phyloP scores from a whole-genome alignment of 1,284 basidiomycete genomes.

The Cryptococcus sp. region DNA sequence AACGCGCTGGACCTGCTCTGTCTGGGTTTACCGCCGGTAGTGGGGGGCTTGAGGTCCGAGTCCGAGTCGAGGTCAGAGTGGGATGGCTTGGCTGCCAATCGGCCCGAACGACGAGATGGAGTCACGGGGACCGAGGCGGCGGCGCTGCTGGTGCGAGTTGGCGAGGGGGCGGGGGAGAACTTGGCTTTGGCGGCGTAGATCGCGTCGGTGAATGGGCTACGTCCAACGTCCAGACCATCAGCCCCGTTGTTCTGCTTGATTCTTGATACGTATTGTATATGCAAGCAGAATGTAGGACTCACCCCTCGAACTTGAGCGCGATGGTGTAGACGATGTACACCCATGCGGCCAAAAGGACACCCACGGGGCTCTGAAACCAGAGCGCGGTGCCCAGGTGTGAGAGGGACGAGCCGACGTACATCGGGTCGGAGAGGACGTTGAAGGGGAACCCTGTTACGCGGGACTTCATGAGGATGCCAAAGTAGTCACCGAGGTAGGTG shows the following conservation, averaged over 20 bases:
- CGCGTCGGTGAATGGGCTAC: conserved; percentile 54
- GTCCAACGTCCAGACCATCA: conserved; percentile 7
- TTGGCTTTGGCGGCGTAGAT: conserved; percentile 49
- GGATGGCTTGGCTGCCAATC: conserved; percentile 26
- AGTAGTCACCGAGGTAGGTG: conserved; percentile 95
- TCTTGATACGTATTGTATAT: no score
- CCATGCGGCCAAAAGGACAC: conserved; percentile 71
- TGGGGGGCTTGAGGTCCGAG: conserved; percentile 15
- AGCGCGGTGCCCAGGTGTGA: conserved; percentile 80
- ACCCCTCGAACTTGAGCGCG: conserved; percentile 87
- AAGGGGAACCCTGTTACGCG: conserved; percentile 82
- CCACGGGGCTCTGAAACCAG: conserved; percentile 81
- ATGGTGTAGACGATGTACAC: conserved; percentile 81
- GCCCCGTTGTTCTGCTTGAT: background rate
- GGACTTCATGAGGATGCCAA: conserved; percentile 95
- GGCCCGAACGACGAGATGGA: conserved; percentile 30
- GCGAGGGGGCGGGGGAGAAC: conserved; percentile 12
- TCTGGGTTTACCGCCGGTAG: conserved; percentile 15
- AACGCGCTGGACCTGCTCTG: conserved; percentile 6
- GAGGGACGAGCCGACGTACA: conserved; percentile 92
- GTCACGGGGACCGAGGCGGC: conserved; percentile 15
- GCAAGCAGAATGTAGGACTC: conserved; percentile 35
- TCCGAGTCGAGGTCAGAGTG: conserved; percentile 14
- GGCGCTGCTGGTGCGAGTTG: conserved; percentile 17
- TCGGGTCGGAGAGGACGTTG: conserved; percentile 88